Evolutionary conservation across 2,329 filamentous ascomycete species (phyloP).

Genomic region (Aciculosporium take): DNA sequence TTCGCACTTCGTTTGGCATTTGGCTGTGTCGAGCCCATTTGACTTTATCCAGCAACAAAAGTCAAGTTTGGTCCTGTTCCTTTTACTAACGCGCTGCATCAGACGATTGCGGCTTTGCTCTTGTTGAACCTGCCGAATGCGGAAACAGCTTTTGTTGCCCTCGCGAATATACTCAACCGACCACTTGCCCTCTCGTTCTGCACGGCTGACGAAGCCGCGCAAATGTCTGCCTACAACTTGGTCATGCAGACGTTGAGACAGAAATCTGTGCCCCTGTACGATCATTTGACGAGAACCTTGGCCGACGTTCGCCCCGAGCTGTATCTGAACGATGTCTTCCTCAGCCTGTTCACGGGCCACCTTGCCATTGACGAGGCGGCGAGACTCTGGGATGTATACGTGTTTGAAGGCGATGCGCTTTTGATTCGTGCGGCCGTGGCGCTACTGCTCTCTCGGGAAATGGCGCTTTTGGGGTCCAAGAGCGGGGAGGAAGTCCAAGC

Average conservation of each 20-base stretch:
- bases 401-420: slow-evolving; percentile 65
- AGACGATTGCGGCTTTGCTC: slow-evolving; percentile 60
- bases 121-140: slow-evolving; percentile 55
- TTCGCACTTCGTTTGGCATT: not conserved
- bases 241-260: slow-evolving; percentile 51
- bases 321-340: slow-evolving; percentile 48
- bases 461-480: slow-evolving; percentile 33
- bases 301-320: slow-evolving; percentile 30
- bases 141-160: slow-evolving; percentile 50
- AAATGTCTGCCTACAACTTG: slow-evolving; percentile 53
- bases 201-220: slow-evolving; percentile 53
- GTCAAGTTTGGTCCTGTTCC: no score
- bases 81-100: slow-evolving; percentile 9
- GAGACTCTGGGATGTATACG: slow-evolving; percentile 67
- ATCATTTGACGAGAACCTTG: slow-evolving; percentile 43
- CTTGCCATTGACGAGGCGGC: slow-evolving; percentile 56
- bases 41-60: no score
- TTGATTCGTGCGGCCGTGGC: slow-evolving; percentile 59
- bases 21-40: no score
- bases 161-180: slow-evolving; percentile 67
- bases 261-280: slow-evolving; percentile 50
- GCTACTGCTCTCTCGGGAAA: slow-evolving; percentile 41
- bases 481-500: slow-evolving; percentile 29
- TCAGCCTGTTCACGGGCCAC: slow-evolving; percentile 46
- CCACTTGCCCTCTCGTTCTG: slow-evolving; percentile 63